Conservation (phyloP, 2,329 filamentous ascomycete genomes). For the Celoporthe dispersa region DNA sequence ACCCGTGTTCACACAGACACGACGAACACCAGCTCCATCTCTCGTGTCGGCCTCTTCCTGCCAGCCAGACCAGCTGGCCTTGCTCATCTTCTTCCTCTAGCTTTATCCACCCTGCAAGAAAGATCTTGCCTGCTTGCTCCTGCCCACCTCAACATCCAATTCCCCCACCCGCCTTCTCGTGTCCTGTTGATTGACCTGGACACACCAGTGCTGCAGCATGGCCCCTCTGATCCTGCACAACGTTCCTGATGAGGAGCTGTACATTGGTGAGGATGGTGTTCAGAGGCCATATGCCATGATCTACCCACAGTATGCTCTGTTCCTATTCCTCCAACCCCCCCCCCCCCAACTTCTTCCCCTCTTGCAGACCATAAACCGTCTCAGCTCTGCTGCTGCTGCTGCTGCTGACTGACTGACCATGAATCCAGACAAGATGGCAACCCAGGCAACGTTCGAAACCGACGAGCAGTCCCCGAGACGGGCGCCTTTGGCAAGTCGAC, state of each 20-base stretch:
- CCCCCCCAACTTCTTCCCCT: neutral
- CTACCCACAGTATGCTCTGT: slow-evolving; percentile 58
- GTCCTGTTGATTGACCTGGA: neutral
- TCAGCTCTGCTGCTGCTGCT: neutral
- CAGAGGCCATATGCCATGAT: slow-evolving; percentile 70
- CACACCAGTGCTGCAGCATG: slow-evolving; percentile 46
- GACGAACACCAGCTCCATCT: neutral
- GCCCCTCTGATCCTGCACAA: slow-evolving; percentile 70
- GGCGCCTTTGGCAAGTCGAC: slow-evolving; percentile 72
- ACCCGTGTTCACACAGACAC: neutral
- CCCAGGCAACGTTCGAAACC: slow-evolving; percentile 51
- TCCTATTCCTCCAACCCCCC: neutral
- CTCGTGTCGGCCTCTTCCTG: neutral
- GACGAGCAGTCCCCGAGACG: slow-evolving; percentile 61
- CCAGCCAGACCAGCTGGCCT: neutral
- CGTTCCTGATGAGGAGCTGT: slow-evolving; percentile 70
- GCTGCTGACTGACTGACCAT: slow-evolving; percentile 20
- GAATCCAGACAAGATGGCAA: slow-evolving; percentile 57
- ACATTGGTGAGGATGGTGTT: slow-evolving; percentile 67
- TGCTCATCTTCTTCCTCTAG: neutral
- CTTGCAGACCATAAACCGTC: slow-evolving; percentile 24
- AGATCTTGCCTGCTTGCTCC: neutral
- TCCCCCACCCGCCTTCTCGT: neutral
- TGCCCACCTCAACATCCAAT: neutral
- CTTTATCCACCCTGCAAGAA: neutral